These are phyloP conservation scores for Globisporangium emineosum DNA, from an alignment of 352 stramenopile genomes.

Conservation along the genomic window DNA sequence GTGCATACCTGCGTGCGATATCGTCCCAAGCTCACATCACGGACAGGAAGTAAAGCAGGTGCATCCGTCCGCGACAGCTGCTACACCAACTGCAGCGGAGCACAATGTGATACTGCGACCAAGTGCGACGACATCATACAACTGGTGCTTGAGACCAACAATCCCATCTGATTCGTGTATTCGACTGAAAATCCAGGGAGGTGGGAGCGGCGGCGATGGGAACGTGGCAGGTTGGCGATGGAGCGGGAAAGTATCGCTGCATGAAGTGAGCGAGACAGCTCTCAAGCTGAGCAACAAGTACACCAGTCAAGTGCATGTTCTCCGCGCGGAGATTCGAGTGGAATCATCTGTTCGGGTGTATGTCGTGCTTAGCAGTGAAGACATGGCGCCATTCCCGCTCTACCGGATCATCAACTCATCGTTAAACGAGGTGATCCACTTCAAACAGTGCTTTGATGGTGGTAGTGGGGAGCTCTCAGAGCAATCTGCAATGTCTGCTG, in stretches of 20 bases:
- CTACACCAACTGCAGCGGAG: constrained; percentile 13
- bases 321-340: constrained; percentile 77
- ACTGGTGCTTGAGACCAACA: constrained; percentile 49
- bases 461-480: constrained; percentile 42
- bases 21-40: constrained; percentile 16
- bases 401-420: constrained; percentile 84
- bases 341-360: constrained; percentile 72
- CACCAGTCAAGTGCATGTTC: constrained; percentile 69
- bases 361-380: constrained; percentile 69
- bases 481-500: constrained; percentile 28
- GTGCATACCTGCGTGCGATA: constrained; percentile 45
- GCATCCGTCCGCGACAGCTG: constrained; percentile 11
- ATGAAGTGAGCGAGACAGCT: constrained; percentile 81
- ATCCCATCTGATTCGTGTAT: constrained; percentile 63
- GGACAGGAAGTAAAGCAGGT: constrained; percentile 3
- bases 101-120: constrained; percentile 27
- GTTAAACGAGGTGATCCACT: constrained; percentile 61
- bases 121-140: constrained; percentile 55
- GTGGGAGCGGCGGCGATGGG: constrained; percentile 16
- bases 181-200: constrained; percentile 49
- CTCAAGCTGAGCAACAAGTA: constrained; percentile 86
- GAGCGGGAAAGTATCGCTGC: constrained; percentile 79
- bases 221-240: constrained; percentile 58
- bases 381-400: constrained; percentile 55
- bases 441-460: constrained; percentile 79